phyloP scores from a whole-genome alignment of 1,139 yeast species.

The Yamadazyma spencermartinsiae region DNA sequence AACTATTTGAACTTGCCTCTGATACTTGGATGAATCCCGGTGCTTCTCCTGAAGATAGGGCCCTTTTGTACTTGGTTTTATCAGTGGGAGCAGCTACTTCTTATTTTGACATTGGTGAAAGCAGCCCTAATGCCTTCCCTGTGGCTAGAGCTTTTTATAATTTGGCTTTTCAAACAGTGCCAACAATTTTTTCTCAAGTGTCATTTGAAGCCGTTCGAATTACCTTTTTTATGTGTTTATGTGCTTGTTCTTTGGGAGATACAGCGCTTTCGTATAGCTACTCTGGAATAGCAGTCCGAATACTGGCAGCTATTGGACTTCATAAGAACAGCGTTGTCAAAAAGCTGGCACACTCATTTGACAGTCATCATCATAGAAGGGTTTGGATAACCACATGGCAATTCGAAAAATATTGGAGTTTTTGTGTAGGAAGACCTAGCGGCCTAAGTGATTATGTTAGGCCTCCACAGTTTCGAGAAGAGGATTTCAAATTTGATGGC shows the following conservation, averaged over 20 bases:
- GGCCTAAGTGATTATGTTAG: conserved; percentile 9
- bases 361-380: conserved; percentile 10
- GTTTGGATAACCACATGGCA: conserved; percentile 15
- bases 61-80: conserved; percentile 12
- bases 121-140: conserved; percentile 14
- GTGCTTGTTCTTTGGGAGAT: conserved; percentile 14
- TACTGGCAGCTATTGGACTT: conserved; percentile 15
- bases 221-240: conserved; percentile 11
- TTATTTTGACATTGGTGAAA: conserved; percentile 12
- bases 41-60: conserved; percentile 11
- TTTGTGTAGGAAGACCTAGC: conserved; percentile 15
- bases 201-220: conserved; percentile 15
- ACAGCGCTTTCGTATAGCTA: conserved; percentile 14
- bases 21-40: conserved; percentile 13
- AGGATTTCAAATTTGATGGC: conserved; percentile 11
- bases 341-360: conserved; percentile 8
- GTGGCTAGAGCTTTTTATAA: conserved; percentile 12
- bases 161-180: conserved; percentile 13
- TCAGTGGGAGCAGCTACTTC: conserved; percentile 16
- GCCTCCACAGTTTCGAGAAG: conserved; percentile 7
- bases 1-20: conserved; percentile 10
- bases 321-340: conserved; percentile 11
- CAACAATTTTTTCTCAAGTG: conserved; percentile 13
- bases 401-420: conserved; percentile 16
- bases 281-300: conserved; percentile 13